A percentile compares a stretch with the other conserved stretches of the same genome.
These are phyloP conservation scores for Cystobasidiaceae sp. DNA, from an alignment of 1,284 basidiomycete genomes.

Conservation along the genomic window DNA sequence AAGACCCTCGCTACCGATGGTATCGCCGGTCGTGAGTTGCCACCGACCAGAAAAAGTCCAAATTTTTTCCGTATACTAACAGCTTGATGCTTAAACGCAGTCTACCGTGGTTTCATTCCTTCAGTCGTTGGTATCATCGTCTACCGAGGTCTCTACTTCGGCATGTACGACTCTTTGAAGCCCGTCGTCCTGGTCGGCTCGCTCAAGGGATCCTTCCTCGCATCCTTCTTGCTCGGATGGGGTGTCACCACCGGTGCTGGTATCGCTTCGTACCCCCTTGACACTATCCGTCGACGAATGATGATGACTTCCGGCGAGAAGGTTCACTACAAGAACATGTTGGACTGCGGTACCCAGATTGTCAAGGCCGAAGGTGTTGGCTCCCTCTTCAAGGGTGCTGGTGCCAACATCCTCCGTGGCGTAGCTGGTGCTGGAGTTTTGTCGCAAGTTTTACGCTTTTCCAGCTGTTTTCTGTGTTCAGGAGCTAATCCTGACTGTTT, in stretches of 20 bases:
- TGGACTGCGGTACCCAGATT: conserved; percentile 65
- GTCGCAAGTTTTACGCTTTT: too few relatives aligned
- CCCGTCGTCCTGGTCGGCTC: conserved; percentile 84
- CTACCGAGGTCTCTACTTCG: conserved; percentile 70
- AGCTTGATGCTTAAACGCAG: neutral
- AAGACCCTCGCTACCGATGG: conserved; percentile 70
- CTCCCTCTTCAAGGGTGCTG: conserved; percentile 90
- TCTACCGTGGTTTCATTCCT: conserved; percentile 92
- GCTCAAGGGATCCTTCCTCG: conserved; percentile 82
- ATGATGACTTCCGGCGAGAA: conserved; percentile 66
- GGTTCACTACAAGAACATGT: conserved; percentile 71
- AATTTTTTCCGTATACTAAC: too few relatives aligned
- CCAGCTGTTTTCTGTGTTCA: too few relatives aligned
- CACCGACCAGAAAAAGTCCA: too few relatives aligned
- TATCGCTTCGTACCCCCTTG: conserved; percentile 90
- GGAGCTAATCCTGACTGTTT: too few relatives aligned
- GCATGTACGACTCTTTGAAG: conserved; percentile 71
- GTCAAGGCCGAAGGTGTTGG: conserved; percentile 77
- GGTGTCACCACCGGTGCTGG: conserved; percentile 92
- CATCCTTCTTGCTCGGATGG: conserved; percentile 85
- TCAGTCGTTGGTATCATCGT: conserved; percentile 93
- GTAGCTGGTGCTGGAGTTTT: conserved; percentile 91
- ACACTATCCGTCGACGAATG: conserved; percentile 71
- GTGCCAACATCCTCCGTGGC: conserved; percentile 97
- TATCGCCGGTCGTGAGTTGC: conserved; percentile 42